These are phyloP conservation scores for Neopestalotiopsis sp. DNA, from an alignment of 2,329 filamentous ascomycete species.

Conservation along the genomic window DNA sequence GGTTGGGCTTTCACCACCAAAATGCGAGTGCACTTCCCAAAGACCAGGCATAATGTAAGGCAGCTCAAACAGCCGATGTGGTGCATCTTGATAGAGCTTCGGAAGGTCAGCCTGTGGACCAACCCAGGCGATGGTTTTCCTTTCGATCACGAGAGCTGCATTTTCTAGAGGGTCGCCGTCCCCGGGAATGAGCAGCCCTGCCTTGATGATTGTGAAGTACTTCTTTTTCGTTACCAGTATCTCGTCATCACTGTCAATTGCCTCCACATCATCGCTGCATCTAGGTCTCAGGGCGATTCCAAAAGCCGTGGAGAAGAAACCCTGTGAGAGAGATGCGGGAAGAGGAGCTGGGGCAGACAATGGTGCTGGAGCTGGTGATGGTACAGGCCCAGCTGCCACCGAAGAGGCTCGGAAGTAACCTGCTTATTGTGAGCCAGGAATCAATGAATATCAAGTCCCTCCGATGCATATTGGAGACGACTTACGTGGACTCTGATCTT, in stretches of 20 bases:
- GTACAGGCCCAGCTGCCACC: background rate
- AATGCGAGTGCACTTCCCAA: constrained; percentile 41
- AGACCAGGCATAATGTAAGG: constrained; percentile 40
- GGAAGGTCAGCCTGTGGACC: constrained; percentile 36
- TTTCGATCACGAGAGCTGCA: constrained; percentile 41
- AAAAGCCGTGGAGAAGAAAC: constrained; percentile 35
- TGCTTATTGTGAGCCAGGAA: background rate
- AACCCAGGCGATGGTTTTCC: constrained; percentile 44
- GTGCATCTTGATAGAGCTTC: constrained; percentile 31
- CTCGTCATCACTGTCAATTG: constrained; percentile 1
- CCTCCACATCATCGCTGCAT: constrained; percentile 15
- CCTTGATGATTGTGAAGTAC: constrained; percentile 38
- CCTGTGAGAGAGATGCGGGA: background rate
- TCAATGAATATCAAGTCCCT: background rate
- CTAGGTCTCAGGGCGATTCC: constrained; percentile 32
- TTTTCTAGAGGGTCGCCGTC: constrained; percentile 38
- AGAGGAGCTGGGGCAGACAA: background rate
- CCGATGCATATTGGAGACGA: background rate
- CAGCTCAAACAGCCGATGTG: constrained; percentile 32
- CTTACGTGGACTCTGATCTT: constrained; percentile 9
- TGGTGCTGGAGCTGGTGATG: no score
- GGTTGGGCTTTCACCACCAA: constrained; percentile 29
- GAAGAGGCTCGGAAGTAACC: constrained; percentile 14
- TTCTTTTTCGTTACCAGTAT: constrained; percentile 28
- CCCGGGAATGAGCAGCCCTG: constrained; percentile 42